Base-by-base conservation (phyloP, 73 alveolate species). In the Paramecium biaurelia region DNA sequence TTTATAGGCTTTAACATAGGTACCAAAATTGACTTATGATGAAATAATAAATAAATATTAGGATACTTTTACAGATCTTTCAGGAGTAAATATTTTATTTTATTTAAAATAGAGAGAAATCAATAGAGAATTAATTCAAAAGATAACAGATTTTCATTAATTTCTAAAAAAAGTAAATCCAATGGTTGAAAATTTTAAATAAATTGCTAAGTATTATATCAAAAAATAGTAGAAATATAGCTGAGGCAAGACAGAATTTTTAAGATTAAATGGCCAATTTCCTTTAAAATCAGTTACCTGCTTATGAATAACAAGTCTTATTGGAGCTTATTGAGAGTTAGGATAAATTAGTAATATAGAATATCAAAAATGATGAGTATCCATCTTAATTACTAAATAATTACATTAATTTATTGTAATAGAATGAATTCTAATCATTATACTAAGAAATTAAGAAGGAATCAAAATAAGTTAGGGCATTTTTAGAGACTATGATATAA, bases 21-120 rank as follows among this genome's bases (percentile, higher is more conserved):
- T 89, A 21, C 94, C 94, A 2, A 47, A 70, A 63, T 23, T 58
- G n/a, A 89, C 82, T 14, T 70, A 67, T n/a, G 59, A 67, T 58
- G 94, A 89, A 24, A 45, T 89, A 38, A 89, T 89, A 30, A 63
- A 89, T 20, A 89, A 89, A 49, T 89, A 89, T 45, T 41, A 76
- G 9, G 84, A 56, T 12, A 57, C 89, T 28, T 89, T 89, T 41
- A 89, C 70, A 42, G 85, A 89, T 24, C 74, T 89, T n/a, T 58
- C 84, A 30, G 94, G 94, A 30, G 86, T 72, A 72, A 35, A 2
- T 70, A 7, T 35, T 30, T 12, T 72, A 35, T 2, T 20, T 72
- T 15, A 15, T 4, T 72, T 5, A 18, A 7, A 15, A 4, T 32
- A 72, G 86, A 89, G 53, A 49, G 94, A 89, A 89, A 89, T 89